A percentile compares a stretch with the other conserved stretches of the same genome.
These are phyloP conservation scores for Trichocladium uniseriatum DNA, from an alignment of 495 filamentous ascomycete genomes.

Conservation along the genomic window DNA sequence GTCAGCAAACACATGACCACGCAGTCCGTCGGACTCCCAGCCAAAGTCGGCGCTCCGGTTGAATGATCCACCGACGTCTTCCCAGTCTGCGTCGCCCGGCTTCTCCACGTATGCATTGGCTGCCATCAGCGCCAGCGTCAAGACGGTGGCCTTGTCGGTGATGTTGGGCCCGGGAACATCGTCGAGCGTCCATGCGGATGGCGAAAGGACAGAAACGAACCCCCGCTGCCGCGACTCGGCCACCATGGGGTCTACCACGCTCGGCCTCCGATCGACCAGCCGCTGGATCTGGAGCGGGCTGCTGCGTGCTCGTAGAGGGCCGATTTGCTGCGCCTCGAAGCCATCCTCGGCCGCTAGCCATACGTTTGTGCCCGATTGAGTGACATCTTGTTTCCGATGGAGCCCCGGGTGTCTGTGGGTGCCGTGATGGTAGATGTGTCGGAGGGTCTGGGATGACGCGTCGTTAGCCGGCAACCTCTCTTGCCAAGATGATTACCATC, in stretches of 20 bases:
- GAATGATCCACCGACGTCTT: constrained; percentile 67
- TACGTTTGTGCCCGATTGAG: constrained; percentile 48
- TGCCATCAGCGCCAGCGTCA: constrained; percentile 79
- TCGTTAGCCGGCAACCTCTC: background rate
- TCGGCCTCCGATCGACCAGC: constrained; percentile 66
- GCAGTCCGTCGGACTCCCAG: constrained; percentile 80
- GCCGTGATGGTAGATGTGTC: constrained; percentile 88
- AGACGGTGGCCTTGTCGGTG: constrained; percentile 73
- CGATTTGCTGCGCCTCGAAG: constrained; percentile 37
- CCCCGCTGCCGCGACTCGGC: constrained; percentile 55
- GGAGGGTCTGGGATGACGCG: constrained; percentile 51
- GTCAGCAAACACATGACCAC: constrained; percentile 88
- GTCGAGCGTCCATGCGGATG: constrained; percentile 76
- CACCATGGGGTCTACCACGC: constrained; percentile 67
- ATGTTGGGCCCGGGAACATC: constrained; percentile 70
- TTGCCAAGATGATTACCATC: background rate
- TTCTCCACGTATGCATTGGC: constrained; percentile 77
- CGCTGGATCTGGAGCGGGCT: constrained; percentile 60
- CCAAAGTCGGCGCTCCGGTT: constrained; percentile 80
- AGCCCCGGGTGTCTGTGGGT: constrained; percentile 61
- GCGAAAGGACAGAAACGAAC: constrained; percentile 46
- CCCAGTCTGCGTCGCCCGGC: constrained; percentile 66
- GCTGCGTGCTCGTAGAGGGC: constrained; percentile 48
- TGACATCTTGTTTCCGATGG: constrained; percentile 64
- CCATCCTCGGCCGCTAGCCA: constrained; percentile 58